Evolutionary conservation across 1,284 basidiomycete genomes (phyloP), one percentile per base, ranked within the genome.

Genomic region (Microbotryum silenes-acaulis): DNA sequence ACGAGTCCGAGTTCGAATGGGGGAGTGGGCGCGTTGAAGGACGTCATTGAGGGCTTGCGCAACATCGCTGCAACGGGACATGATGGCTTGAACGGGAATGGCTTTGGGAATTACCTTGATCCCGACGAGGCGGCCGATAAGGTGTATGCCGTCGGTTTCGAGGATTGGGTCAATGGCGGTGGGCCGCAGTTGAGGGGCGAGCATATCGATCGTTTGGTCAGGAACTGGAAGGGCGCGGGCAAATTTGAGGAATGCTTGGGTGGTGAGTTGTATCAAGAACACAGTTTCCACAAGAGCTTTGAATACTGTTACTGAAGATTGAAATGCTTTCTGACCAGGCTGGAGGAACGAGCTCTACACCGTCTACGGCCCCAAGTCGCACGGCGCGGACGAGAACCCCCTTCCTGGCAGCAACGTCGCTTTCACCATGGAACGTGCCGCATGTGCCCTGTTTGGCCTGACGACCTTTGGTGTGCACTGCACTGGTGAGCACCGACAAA

Each of bases 381-480:
- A 79, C 80, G 58, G 63, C 5, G 60, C 54, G 20, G 61, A 65
- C 42, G 49, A 56, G 27, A 57, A 61, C 46, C 64, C 66, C 20
- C 51, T 71, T 4, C 69, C 71, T 37, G 63, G 69, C 61, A 56
- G 69, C 56, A 91, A 91, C 73, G 85, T 83, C 60, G 87, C 83
- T 6, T 96, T 97, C 74, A 82, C 85, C 72, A 82, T 97, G 79
- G 94, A 98, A 75, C 83, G 94, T 56, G 81, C 89, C 1, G 91
- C 90, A 1, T 89, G 88, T 71, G 83, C 88, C 1, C 76, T 97
- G 46, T 97, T 97, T 71, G 92, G 94, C 2, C 76, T 94, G 10
- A 82, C 91, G 53, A 97, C 93, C 0, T 94, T 88, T 71, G 81
- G 91, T 0, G 86, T 91, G 7, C 91, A 94, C 74, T 82, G 89